A percentile compares a stretch with the other conserved stretches of the same genome.
Conservation (phyloP, 176 grass and related monocot genomes). For the Sorghum bicolor region Sorghum_bicolor_NCBIv3 NC_012872.2:5571001-5571500, state of each 20-base stretch:
- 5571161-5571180: not conserved
- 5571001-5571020: constrained; percentile 44
- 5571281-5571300: not conserved
- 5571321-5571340: too few relatives aligned
- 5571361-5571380: too few relatives aligned
- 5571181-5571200: not conserved
- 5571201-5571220: constrained; percentile 19
- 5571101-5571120: not conserved
- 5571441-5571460: not conserved
- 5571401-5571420: not conserved
- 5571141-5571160: not conserved
- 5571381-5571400: too few relatives aligned
- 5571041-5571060: constrained; percentile 40
- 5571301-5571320: too few relatives aligned
- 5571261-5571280: not conserved
- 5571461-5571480: not conserved
- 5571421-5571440: too few relatives aligned
- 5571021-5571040: constrained; percentile 75
- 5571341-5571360: too few relatives aligned
- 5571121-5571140: not conserved
- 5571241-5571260: not conserved
- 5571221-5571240: constrained; percentile 25
- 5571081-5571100: not conserved
- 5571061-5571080: constrained; percentile 32
- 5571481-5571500: not conserved